A percentile compares a stretch with the other conserved stretches of the same genome.
phyloP scores from a whole-genome alignment of 805 yeast species.

The Schwanniomyces yamadae region DNA sequence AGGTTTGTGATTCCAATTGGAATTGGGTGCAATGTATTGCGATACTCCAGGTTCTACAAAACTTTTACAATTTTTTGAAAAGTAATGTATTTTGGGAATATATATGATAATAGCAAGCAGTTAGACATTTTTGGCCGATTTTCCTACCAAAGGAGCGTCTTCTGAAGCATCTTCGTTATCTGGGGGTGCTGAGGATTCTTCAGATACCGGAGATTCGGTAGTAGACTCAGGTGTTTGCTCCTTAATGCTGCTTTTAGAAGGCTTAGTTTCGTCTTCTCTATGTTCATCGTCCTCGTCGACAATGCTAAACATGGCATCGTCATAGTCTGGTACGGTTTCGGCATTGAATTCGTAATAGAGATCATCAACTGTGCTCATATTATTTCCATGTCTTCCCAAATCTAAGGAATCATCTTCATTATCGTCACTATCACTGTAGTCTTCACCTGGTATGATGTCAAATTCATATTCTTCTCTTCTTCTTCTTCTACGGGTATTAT shows the following conservation, averaged over 20 bases:
- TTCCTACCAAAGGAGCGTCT: no score
- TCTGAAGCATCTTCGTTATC: slow-evolving; percentile 1
- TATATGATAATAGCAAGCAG: no score
- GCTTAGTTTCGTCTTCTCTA: background rate
- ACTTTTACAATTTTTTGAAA: no score
- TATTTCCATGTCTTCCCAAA: slow-evolving; percentile 22
- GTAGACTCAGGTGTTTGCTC: background rate
- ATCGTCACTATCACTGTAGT: slow-evolving; percentile 38
- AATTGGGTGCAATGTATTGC: no score
- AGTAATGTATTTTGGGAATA: no score
- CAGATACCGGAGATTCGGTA: slow-evolving; percentile 1
- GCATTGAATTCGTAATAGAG: slow-evolving; percentile 43
- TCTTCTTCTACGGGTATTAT: slow-evolving; percentile 48
- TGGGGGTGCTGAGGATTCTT: background rate
- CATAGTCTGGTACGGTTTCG: slow-evolving; percentile 34
- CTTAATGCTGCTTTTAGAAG: background rate
- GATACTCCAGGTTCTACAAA: no score
- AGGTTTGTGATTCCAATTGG: no score
- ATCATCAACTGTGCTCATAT: slow-evolving; percentile 39
- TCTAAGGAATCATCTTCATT: slow-evolving; percentile 31
- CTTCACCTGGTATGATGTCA: slow-evolving; percentile 73
- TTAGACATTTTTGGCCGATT: no score
- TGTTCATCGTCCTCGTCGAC: slow-evolving; percentile 40
- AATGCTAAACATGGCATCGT: slow-evolving; percentile 37
- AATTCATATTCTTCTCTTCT: slow-evolving; percentile 73